Percentiles rank a stretch among this genome's conserved stretches.
phyloP scores from a whole-genome alignment of 495 filamentous ascomycete species.

The Aspergillus affinis region DNA sequence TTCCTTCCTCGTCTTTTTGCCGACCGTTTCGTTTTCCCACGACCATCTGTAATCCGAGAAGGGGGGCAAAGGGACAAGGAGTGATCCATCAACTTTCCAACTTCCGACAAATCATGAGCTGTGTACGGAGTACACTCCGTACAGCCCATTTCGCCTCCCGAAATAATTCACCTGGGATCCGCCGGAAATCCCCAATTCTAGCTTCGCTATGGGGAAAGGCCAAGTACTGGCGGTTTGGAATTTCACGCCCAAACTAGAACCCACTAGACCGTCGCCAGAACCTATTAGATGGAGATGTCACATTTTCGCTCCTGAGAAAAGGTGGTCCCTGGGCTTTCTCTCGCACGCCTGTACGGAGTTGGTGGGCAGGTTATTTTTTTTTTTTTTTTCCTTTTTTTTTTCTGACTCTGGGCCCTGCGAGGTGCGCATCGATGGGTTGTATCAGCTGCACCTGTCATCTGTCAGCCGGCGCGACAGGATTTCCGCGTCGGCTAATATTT shows the following conservation, averaged over 20 bases:
- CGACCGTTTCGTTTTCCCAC: background rate
- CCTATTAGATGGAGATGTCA: slow-evolving; percentile 23
- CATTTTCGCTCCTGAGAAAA: slow-evolving; percentile 12
- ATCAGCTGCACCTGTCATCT: slow-evolving; percentile 12
- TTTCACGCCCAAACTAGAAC: slow-evolving; percentile 27
- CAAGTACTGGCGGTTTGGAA: slow-evolving; percentile 17
- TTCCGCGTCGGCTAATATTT: slow-evolving; percentile 3
- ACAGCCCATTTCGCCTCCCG: background rate
- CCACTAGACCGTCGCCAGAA: slow-evolving; percentile 31
- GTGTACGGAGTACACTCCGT: background rate
- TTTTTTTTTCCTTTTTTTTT: slow-evolving; percentile 1
- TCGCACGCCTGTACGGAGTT: background rate
- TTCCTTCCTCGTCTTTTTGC: too few relatives aligned
- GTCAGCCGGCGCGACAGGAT: slow-evolving; percentile 4
- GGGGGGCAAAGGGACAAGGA: slow-evolving; percentile 1
- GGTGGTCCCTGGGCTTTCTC: background rate
- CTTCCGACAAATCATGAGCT: slow-evolving; percentile 8
- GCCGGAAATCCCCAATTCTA: slow-evolving; percentile 7
- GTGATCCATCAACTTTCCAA: slow-evolving; percentile 3
- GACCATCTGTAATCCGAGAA: background rate
- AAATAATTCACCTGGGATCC: slow-evolving; percentile 6
- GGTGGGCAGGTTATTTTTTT: background rate
- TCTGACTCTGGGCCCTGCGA: background rate
- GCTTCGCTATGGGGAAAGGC: slow-evolving; percentile 16
- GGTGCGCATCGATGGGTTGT: background rate